Base-by-base conservation (phyloP, 805 yeast genomes). In the Lipomyces sp. region DNA sequence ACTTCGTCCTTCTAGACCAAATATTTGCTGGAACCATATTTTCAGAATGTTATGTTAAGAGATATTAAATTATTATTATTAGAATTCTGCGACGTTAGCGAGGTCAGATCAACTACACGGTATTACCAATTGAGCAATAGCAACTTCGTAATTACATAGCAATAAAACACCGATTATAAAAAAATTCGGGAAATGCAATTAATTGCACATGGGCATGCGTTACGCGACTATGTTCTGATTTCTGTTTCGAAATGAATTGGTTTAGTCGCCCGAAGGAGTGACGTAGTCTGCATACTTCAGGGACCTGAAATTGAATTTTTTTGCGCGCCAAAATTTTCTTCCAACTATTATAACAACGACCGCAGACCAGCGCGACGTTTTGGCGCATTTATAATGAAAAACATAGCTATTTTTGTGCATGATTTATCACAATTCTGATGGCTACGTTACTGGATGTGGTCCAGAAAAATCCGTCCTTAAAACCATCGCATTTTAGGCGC, bases 401-500 rank as follows among this genome's bases (percentile, higher is more conserved):
- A 18, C 34, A 13, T 15, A 11, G 39, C 42, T 34, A 24, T 15
- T 37, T 11, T 32, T 56, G 4, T 56, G 3, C 33, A 15, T 56
- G 24, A 42, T 34, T 45, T 30, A 11, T 30, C 59, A 32, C 15
- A 42, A 42, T 42, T 24, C 8, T 42, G 48, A 42, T 42, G 24
- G 48, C 48, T 42, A 42, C 48, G 48, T n/a, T 42, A 15, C 18
- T n/a, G 48, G 48, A 42, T 48, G 55, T 42, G 60, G 63, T 39
- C 63, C 60, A 63, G 66, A 63, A 54, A 34, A 55, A 67, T 48
- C 60, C 71, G 71, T 55, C 71, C 71, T 68, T 68, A 68, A 68
- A 68, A 68, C 71, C 71, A 68, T 68, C 69, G 71, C 71, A 57
- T 57, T 59, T 45, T 63, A 68, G 71, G 71, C 70, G 70, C 70